phyloP scores from a whole-genome alignment of 148 eudicot genomes.

The Fagopyrum tataricum region DNA sequence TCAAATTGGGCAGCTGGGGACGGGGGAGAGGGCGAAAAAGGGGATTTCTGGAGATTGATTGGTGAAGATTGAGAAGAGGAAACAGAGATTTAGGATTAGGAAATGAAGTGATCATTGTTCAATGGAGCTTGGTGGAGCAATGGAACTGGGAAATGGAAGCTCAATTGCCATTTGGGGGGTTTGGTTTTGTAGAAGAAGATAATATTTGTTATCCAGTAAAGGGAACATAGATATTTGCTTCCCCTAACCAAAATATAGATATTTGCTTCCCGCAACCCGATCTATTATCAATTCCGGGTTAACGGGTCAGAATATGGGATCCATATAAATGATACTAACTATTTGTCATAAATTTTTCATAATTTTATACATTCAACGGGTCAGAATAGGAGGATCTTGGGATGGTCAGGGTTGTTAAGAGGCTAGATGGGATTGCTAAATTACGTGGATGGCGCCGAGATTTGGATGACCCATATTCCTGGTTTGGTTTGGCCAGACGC shows the following conservation, averaged over 20 bases:
- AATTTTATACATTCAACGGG: no score
- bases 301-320: neutral
- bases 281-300: neutral
- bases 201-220: conserved; percentile 6
- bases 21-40: conserved; percentile 15
- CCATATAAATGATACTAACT: neutral
- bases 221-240: neutral
- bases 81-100: conserved; percentile 16
- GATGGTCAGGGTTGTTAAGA: no score
- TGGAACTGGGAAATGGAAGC: neutral
- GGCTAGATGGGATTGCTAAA: no score
- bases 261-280: conserved; percentile 11
- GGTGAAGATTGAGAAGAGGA: conserved; percentile 8
- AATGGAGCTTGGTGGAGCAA: neutral
- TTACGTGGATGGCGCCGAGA: no score
- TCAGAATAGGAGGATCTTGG: no score
- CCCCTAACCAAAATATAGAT: neutral
- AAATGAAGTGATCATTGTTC: conserved; percentile 8
- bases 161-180: conserved; percentile 11
- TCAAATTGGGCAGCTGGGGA: conserved; percentile 20
- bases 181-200: conserved; percentile 9
- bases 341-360: no score
- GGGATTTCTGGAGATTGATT: conserved; percentile 20
- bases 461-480: no score
- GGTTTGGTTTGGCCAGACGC: no score